Base-by-base conservation (phyloP, 441 rosid genomes). In the Monsonia emarginata region DNA sequence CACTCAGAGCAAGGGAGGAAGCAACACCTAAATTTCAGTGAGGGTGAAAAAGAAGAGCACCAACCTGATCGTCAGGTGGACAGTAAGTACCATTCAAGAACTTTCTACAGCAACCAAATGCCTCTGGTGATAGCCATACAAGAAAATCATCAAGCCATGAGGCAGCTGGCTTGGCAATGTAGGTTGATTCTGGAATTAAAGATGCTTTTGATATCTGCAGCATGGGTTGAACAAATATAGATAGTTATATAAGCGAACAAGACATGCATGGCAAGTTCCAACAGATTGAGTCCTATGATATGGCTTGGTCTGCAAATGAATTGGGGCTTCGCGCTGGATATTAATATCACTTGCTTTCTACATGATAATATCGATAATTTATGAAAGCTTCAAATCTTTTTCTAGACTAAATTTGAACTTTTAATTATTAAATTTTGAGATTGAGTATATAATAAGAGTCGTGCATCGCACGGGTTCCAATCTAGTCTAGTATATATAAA, bases 141-240 rank as follows among this genome's bases (percentile, higher is more conserved):
- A 85, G 83, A 77, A 85, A 83, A 72, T 85, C 89, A 76, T 85
- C 87, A 65, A 85, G 84, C 89, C 89, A 85, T 31, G 89, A 85
- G 48, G 89, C 89, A 48, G 89, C 89, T 64, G 89, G 89, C 69
- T 85, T 85, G 63, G 89, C 89, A 69, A 85, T 85, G 76, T 85
- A 79, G 79, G 84, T 85, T 67, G 77, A 72, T 67, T 85, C 87
- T 62, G 89, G 84, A 70, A 64, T 48, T 24, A 59, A 82, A 22
- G 89, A 85, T 60, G 85, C 89, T 72, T 79, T 80, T 71, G 89
- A 81, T 77, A 85, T 85, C 89, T 85, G 80, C 57, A 71, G 54
- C 36, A 72, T 56, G 10, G 1, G 3, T 54, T 54, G 24, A 56
- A 57, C 27, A n/a, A 38, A 58, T 38, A 4, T 56, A 56, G 31